Evolutionary conservation across 73 alveolate species (phyloP).

Genomic region (Uronychia binucleata): DNA sequence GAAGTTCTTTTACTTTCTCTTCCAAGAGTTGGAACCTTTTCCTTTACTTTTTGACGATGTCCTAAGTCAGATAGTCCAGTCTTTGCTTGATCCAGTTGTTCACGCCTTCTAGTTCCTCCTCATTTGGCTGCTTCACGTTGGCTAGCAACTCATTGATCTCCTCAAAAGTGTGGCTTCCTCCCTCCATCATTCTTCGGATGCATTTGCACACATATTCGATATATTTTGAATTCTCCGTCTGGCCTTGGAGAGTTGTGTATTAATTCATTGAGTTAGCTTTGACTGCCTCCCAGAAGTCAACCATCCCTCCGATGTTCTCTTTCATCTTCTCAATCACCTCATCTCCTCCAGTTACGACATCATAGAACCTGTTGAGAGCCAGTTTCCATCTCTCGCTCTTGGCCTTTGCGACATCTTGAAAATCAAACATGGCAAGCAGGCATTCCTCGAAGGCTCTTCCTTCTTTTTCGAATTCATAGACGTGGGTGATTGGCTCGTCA

Average conservation of each 20-base stretch:
- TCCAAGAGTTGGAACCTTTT: conserved; percentile 51
- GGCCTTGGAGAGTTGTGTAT: conserved; percentile 62
- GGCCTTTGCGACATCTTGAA: conserved; percentile 58
- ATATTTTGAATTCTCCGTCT: conserved; percentile 75
- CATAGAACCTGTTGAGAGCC: conserved; percentile 25
- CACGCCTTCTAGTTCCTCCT: conserved; percentile 15
- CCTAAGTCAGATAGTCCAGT: conserved; percentile 34
- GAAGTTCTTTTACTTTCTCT: conserved; percentile 44
- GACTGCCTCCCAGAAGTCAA: conserved; percentile 93
- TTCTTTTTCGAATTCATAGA: conserved; percentile 54
- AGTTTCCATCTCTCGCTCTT: conserved; percentile 69
- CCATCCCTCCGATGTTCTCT: conserved; percentile 63
- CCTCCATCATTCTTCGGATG: conserved; percentile 84
- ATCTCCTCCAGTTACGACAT: conserved; percentile 56
- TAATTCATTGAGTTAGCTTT: conserved; percentile 72
- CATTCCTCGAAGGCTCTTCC: conserved; percentile 65
- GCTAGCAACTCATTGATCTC: conserved; percentile 43
- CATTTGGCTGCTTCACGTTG: conserved; percentile 11
- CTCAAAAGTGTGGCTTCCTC: conserved; percentile 47
- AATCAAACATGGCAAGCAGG: conserved; percentile 47
- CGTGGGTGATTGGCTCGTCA: conserved; percentile 45
- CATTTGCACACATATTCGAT: conserved; percentile 85
- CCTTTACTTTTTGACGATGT: conserved; percentile 50
- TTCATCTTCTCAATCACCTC: conserved; percentile 83
- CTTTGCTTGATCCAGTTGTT: conserved; percentile 40